Conservation (phyloP, 768 basidiomycete species). For the Lactarius sp. region DNA sequence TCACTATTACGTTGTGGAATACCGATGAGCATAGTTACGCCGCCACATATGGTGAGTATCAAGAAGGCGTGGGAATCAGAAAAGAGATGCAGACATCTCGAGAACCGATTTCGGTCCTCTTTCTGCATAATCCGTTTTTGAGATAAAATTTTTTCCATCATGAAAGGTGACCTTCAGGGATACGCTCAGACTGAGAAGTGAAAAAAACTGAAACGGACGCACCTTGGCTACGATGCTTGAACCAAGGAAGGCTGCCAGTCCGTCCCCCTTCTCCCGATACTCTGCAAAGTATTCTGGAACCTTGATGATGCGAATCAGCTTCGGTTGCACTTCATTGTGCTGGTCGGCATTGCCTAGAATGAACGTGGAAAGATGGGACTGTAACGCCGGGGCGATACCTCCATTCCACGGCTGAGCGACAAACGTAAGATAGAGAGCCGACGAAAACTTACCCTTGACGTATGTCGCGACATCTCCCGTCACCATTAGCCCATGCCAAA, state of each 20-base stretch:
- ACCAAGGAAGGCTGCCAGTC: constrained; percentile 75
- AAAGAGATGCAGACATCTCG: constrained; percentile 68
- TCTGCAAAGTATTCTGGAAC: constrained; percentile 91
- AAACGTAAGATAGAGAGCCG: constrained; percentile 4
- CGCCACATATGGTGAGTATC: background rate
- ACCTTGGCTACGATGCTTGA: constrained; percentile 85
- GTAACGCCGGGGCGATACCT: constrained; percentile 50
- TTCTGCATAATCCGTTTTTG: constrained; percentile 70
- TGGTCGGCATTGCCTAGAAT: constrained; percentile 56
- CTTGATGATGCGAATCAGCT: constrained; percentile 52
- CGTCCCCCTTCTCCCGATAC: constrained; percentile 81
- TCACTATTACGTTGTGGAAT: background rate
- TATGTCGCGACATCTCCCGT: constrained; percentile 71
- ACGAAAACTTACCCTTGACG: constrained; percentile 54
- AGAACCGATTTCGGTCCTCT: constrained; percentile 72
- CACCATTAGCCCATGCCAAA: constrained; percentile 77
- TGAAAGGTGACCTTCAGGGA: constrained; percentile 62
- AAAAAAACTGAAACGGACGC: background rate
- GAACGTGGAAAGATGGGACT: constrained; percentile 63
- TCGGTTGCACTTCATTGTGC: constrained; percentile 68
- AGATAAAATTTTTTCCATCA: constrained; percentile 70
- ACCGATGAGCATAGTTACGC: background rate
- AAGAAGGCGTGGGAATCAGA: constrained; percentile 36
- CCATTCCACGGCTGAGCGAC: constrained; percentile 5
- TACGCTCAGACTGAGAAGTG: constrained; percentile 4